Conservation (phyloP, 768 basidiomycete species). For the Termitomyces sp. region DNA sequence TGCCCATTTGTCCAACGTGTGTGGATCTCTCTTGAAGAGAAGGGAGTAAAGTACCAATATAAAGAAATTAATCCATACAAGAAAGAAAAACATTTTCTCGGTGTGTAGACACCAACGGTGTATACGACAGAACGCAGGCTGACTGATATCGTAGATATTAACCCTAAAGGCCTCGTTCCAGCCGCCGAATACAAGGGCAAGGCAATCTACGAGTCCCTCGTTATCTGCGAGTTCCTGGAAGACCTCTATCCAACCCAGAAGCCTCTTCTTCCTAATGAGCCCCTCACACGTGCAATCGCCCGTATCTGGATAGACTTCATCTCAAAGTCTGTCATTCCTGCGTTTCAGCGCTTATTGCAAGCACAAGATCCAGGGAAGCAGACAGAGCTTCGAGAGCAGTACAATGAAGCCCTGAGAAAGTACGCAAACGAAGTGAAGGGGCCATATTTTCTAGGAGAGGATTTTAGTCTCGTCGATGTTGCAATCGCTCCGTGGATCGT, state of each 20-base stretch:
- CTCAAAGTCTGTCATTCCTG: conserved; percentile 45
- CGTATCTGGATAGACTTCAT: conserved; percentile 57
- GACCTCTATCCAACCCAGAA: conserved; percentile 44
- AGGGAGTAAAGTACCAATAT: conserved; percentile 61
- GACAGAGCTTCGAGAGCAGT: conserved; percentile 20
- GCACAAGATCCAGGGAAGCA: conserved; percentile 27
- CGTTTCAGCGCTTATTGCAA: conserved; percentile 43
- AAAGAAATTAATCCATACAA: conserved; percentile 67
- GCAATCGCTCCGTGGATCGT: conserved; percentile 50
- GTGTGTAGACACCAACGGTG: conserved; percentile 19
- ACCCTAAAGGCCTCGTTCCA: conserved; percentile 68
- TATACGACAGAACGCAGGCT: background rate
- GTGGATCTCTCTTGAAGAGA: conserved; percentile 67
- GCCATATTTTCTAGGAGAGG: conserved; percentile 51
- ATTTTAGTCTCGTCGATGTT: conserved; percentile 48
- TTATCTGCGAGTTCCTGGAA: conserved; percentile 63
- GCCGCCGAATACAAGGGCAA: conserved; percentile 44
- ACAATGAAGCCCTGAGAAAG: conserved; percentile 22
- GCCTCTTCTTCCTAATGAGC: conserved; percentile 49
- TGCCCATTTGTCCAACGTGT: conserved; percentile 55
- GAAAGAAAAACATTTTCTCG: conserved; percentile 53
- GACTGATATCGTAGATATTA: conserved; percentile 33
- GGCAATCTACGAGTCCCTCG: conserved; percentile 59
- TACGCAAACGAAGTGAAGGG: conserved; percentile 31
- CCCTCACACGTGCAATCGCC: conserved; percentile 41